These are phyloP conservation scores for Phytophthora sansomeana DNA, from an alignment of 352 stramenopile genomes.

Conservation along the genomic window DNA sequence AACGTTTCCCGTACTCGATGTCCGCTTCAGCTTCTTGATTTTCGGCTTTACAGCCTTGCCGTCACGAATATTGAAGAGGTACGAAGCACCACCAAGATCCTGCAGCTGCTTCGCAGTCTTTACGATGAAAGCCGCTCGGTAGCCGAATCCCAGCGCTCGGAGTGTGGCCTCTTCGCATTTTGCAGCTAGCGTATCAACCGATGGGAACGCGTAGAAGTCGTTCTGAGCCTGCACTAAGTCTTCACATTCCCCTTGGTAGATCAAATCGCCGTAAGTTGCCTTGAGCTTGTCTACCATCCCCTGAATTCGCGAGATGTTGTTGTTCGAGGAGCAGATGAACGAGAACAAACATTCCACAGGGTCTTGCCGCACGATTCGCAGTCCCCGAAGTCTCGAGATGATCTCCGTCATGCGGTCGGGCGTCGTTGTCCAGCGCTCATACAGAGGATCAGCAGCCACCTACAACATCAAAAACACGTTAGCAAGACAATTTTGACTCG, in stretches of 20 bases:
- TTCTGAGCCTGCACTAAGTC: not conserved
- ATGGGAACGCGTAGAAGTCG: conserved; percentile 93
- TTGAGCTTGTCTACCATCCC: conserved; percentile 94
- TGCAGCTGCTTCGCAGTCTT: conserved; percentile 81
- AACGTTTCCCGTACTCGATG: conserved; percentile 1
- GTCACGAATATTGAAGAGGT: conserved; percentile 66
- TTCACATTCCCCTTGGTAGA: conserved; percentile 40
- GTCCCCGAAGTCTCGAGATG: conserved; percentile 81
- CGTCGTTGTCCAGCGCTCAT: conserved; percentile 80
- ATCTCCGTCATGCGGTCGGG: conserved; percentile 75
- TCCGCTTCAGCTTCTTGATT: conserved; percentile 15
- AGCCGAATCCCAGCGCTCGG: conserved; percentile 88
- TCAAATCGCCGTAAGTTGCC: conserved; percentile 82
- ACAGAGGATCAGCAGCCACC: conserved; percentile 55
- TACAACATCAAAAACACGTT: conserved; percentile 18
- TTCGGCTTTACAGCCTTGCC: conserved; percentile 13
- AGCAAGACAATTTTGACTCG: not conserved
- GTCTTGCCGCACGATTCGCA: conserved; percentile 94
- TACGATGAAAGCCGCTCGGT: conserved; percentile 90
- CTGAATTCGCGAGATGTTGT: conserved; percentile 98
- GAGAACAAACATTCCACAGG: conserved; percentile 96
- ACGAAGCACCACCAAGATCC: conserved; percentile 66
- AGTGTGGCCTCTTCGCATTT: conserved; percentile 88
- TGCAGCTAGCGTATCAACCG: conserved; percentile 68
- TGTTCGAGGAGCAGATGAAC: conserved; percentile 99